Evolutionary conservation across 2,329 filamentous ascomycete species (phyloP), one percentile per base, ranked within the genome.

Genomic region (Elsinoe arachidis): DNA sequence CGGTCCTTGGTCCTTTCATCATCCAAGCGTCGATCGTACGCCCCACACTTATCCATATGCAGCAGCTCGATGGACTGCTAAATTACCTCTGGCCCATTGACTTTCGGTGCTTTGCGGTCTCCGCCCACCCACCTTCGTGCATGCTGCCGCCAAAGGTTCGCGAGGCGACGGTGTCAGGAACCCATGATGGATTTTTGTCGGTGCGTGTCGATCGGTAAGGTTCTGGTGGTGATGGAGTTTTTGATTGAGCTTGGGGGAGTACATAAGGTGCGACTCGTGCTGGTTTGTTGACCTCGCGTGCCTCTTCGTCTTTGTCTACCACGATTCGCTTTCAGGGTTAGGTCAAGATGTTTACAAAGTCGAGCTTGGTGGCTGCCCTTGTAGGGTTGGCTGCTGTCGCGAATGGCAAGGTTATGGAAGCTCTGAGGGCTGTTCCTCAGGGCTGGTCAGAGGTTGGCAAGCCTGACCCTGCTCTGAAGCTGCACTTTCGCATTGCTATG

Each of bases 401-500:
- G 55, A 57, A 49, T n/a, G 61, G 52, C 15, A 59, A 61, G 17
- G 26, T 63, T 9, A 61, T 65, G 60, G 63, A 65, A 47, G 60
- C 58, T 5, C 58, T 62, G 11, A 21, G 37, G 19, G 56, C 59
- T 26, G 57, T 61, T 37, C 63, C 63, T 11, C 47, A 63, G 34
- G 61, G 60, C 23, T 65, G 63, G 63, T 51, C 23, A 12, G 44
- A 47, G n/a, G 57, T 61, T 37, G 60, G 62, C 10, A 53, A 56
- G n/a, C 62, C 63, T 15, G 35, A 39, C 21, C 56, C 61, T n/a
- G 44, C 59, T n/a, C 51, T 56, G 15, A 58, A 58, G 12, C 38
- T 65, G 5, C 49, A 57, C 23, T 44, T 65, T 7, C 59, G 61
- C 38, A 64, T 65, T 39, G 62, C 63, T 21, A 63, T 65, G 63